phyloP scores from a whole-genome alignment of 2,329 filamentous ascomycete genomes.

The Phaeomoniella chlamydospora region DNA sequence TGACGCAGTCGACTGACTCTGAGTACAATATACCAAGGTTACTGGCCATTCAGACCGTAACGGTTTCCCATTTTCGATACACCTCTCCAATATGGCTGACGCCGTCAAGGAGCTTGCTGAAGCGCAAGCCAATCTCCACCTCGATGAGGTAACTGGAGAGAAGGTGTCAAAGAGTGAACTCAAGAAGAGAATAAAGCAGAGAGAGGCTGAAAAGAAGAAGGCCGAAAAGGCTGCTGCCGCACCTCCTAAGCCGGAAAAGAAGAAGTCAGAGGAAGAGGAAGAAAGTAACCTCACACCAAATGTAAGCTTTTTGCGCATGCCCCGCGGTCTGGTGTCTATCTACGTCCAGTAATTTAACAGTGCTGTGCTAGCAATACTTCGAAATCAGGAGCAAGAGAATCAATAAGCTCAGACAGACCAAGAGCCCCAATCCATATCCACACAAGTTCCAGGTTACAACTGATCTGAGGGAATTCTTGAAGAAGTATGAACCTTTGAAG shows the following conservation, averaged over 20 bases:
- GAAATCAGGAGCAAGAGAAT: constrained; percentile 82
- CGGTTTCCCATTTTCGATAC: too few relatives aligned
- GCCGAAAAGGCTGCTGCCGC: constrained; percentile 64
- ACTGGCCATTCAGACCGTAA: too few relatives aligned
- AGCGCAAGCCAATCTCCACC: constrained; percentile 41
- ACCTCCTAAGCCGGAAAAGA: constrained; percentile 45
- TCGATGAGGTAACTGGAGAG: constrained; percentile 91
- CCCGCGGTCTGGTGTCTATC: constrained; percentile 5
- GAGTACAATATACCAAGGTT: too few relatives aligned
- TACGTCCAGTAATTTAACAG: constrained; percentile 3
- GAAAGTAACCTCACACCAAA: constrained; percentile 63
- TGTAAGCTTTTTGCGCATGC: constrained; percentile 32
- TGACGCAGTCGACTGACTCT: too few relatives aligned
- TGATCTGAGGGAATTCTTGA: constrained; percentile 64
- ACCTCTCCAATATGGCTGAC: constrained; percentile 13
- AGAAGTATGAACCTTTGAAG: constrained; percentile 63
- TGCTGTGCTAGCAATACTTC: constrained; percentile 60
- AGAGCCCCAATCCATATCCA: constrained; percentile 73
- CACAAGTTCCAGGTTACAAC: constrained; percentile 87
- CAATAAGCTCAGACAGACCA: constrained; percentile 58
- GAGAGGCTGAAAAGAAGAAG: constrained; percentile 79
- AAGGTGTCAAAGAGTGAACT: constrained; percentile 70
- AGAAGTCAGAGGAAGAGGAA: constrained; percentile 45
- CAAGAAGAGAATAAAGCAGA: constrained; percentile 91
- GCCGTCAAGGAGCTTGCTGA: constrained; percentile 27